These are phyloP conservation scores for Fibroporia radiculosa DNA, from an alignment of 768 basidiomycete species.

Conservation along the genomic window DNA sequence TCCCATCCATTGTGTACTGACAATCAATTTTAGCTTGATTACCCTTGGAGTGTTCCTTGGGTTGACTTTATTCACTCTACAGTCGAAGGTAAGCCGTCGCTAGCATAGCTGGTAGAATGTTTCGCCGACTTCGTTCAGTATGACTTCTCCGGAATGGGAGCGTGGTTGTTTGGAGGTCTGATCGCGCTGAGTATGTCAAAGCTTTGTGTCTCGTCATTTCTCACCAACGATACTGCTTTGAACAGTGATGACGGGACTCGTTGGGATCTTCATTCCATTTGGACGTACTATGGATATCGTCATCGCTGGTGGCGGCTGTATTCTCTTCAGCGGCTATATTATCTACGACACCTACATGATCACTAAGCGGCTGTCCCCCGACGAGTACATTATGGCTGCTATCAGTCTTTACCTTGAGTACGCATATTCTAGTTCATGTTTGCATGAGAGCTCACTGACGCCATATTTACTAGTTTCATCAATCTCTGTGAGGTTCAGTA, in stretches of 20 bases:
- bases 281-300: slow-evolving; percentile 72
- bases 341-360: slow-evolving; percentile 89
- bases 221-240: slow-evolving; percentile 1
- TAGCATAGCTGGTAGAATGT: not conserved
- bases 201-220: not conserved
- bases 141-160: slow-evolving; percentile 89
- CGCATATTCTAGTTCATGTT: slow-evolving; percentile 22
- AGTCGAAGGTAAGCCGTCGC: slow-evolving; percentile 62
- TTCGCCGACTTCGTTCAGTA: slow-evolving; percentile 40
- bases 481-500: slow-evolving; percentile 63
- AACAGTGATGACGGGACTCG: slow-evolving; percentile 71
- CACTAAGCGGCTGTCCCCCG: slow-evolving; percentile 81
- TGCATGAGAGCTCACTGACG: slow-evolving; percentile 13
- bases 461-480: slow-evolving; percentile 52
- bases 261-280: slow-evolving; percentile 86
- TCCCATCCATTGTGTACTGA: not conserved
- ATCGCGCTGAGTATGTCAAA: slow-evolving; percentile 59
- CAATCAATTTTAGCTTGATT: slow-evolving; percentile 47
- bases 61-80: slow-evolving; percentile 89
- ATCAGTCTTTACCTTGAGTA: slow-evolving; percentile 94
- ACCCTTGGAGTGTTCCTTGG: slow-evolving; percentile 92
- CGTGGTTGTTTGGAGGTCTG: slow-evolving; percentile 82
- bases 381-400: slow-evolving; percentile 88
- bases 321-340: slow-evolving; percentile 86
- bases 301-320: slow-evolving; percentile 67